These are phyloP conservation scores for Lipomyces oligophaga DNA, from an alignment of 805 yeast genomes.

Conservation along the genomic window DNA sequence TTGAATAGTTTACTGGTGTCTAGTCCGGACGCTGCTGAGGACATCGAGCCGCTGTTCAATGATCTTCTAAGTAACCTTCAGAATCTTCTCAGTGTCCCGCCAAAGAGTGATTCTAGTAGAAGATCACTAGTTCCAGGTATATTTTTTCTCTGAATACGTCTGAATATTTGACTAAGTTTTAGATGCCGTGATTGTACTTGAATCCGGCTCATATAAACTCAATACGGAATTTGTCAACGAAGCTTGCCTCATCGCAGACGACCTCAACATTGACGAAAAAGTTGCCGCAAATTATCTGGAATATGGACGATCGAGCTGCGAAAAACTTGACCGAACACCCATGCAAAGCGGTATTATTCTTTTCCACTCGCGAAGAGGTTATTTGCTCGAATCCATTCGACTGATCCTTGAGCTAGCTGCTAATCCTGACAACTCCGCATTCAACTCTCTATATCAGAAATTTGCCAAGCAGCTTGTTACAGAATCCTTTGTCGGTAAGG, in stretches of 20 bases:
- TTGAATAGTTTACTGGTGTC: constrained; percentile 9
- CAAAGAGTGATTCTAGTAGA: constrained; percentile 38
- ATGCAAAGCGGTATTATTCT: constrained; percentile 54
- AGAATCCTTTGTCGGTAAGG: constrained; percentile 39
- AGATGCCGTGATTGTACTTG: constrained; percentile 43
- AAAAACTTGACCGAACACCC: constrained; percentile 39
- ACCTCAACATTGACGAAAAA: constrained; percentile 71
- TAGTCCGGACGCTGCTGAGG: constrained; percentile 1
- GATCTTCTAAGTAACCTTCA: constrained; percentile 36
- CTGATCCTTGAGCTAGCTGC: constrained; percentile 25
- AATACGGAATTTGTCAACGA: constrained; percentile 62
- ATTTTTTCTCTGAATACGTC: not conserved
- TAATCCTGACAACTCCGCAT: not conserved
- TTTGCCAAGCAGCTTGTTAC: constrained; percentile 11
- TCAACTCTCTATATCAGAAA: constrained; percentile 18
- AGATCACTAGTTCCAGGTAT: constrained; percentile 34
- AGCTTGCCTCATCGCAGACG: constrained; percentile 57
- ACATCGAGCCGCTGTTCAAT: not conserved
- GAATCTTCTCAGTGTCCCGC: constrained; percentile 38
- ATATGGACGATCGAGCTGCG: constrained; percentile 42
- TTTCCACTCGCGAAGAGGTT: constrained; percentile 66
- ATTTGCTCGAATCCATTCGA: constrained; percentile 53
- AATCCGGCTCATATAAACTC: constrained; percentile 54
- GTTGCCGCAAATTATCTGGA: constrained; percentile 66
- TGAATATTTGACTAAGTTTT: constrained; percentile 29